Percentiles rank a stretch among this genome's conserved stretches.
Conservation (phyloP, 768 basidiomycete genomes). For the Podaxis sp. region DNA sequence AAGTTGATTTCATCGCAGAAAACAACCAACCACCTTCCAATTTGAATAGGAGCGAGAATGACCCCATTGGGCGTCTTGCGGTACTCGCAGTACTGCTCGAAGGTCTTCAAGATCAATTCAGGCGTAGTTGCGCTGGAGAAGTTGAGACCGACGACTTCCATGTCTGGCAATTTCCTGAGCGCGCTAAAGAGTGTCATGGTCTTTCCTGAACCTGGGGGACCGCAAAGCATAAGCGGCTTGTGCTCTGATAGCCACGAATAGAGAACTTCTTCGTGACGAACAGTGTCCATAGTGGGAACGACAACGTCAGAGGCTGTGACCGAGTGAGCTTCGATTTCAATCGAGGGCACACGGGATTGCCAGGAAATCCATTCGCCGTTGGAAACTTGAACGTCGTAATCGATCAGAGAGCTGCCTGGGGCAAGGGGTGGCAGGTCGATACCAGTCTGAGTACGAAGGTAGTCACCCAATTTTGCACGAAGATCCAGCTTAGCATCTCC, state of each 20-base stretch:
- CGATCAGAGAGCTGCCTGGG: slow-evolving; percentile 83
- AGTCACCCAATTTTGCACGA: slow-evolving; percentile 87
- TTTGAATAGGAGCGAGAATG: slow-evolving; percentile 88
- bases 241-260: slow-evolving; percentile 99
- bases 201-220: slow-evolving; percentile 99
- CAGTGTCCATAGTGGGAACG: slow-evolving; percentile 97
- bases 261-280: slow-evolving; percentile 96
- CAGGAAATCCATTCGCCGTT: slow-evolving; percentile 89
- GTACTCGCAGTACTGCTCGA: slow-evolving; percentile 99
- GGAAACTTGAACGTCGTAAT: slow-evolving; percentile 88
- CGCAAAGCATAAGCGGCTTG: slow-evolving; percentile 96
- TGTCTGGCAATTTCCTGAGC: slow-evolving; percentile 93
- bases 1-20: slow-evolving; percentile 99
- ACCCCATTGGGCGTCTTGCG: slow-evolving; percentile 99
- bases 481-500: slow-evolving; percentile 93
- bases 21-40: slow-evolving; percentile 98
- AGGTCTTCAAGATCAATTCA: slow-evolving; percentile 97
- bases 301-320: slow-evolving; percentile 96
- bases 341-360: slow-evolving; percentile 88
- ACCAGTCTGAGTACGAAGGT: slow-evolving; percentile 78
- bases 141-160: slow-evolving; percentile 99
- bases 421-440: slow-evolving; percentile 82
- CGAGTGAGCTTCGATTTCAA: slow-evolving; percentile 96
- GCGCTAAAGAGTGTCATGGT: slow-evolving; percentile 99
- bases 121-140: slow-evolving; percentile 99